Evolutionary conservation across 345 rosid species (phyloP).

Genomic region (Nephelium lappaceum): DNA sequence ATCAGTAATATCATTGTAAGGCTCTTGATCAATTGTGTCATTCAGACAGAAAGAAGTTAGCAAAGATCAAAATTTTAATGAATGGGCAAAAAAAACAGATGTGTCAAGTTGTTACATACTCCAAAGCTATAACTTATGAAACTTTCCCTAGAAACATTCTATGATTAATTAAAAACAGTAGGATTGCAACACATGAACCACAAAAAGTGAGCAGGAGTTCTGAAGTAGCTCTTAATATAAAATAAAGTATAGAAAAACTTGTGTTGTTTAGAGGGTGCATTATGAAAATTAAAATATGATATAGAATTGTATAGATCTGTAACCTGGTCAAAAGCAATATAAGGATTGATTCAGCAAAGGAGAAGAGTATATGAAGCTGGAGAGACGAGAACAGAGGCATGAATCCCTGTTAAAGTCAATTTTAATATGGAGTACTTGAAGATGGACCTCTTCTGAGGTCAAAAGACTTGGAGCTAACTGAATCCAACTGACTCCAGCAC

Average conservation of each 20-base stretch:
- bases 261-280: neutral
- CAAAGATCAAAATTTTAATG: no score
- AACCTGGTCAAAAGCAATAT: neutral
- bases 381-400: neutral
- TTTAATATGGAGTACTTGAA: neutral
- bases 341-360: neutral
- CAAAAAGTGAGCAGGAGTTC: neutral
- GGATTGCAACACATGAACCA: neutral
- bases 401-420: neutral
- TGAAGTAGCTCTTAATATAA: neutral
- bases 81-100: neutral
- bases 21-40: conserved; percentile 7
- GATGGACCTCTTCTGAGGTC: neutral
- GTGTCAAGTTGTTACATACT: neutral
- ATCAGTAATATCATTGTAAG: conserved; percentile 1
- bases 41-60: neutral
- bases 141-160: neutral
- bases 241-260: neutral
- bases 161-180: neutral
- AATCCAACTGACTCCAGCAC: neutral
- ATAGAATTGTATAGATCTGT: neutral
- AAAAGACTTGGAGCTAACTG: neutral
- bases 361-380: neutral
- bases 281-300: neutral
- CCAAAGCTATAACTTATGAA: neutral